A percentile compares a stretch with the other conserved stretches of the same genome.
Conservation (phyloP, 164 flowering plant species). For the Liriodendron chinense region DNA sequence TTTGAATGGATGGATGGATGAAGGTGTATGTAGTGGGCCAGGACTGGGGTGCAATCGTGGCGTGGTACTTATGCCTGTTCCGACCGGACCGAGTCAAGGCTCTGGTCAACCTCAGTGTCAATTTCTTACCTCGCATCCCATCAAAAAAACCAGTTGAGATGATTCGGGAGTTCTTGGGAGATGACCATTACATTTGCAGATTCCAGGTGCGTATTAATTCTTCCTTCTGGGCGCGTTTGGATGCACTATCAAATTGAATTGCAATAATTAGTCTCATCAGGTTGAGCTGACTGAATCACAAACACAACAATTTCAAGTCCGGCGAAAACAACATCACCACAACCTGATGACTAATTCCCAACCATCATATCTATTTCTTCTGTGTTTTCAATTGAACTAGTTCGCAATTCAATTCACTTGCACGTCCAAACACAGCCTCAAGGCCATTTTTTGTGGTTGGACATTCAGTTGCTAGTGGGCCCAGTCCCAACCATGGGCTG, state of each 20-base stretch:
- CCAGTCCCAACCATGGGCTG: too few relatives aligned
- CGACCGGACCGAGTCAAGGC: constrained; percentile 80
- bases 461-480: too few relatives aligned
- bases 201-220: constrained; percentile 55
- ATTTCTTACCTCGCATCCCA: constrained; percentile 46
- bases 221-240: not conserved
- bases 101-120: constrained; percentile 58
- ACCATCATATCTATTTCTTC: not conserved
- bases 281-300: not conserved
- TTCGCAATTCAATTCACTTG: too few relatives aligned
- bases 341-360: not conserved
- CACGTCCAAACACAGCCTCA: too few relatives aligned
- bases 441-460: too few relatives aligned
- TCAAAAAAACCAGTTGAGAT: constrained; percentile 35
- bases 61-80: constrained; percentile 64
- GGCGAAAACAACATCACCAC: not conserved
- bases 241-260: too few relatives aligned
- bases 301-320: not conserved
- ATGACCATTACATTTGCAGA: constrained; percentile 64
- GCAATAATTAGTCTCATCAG: too few relatives aligned
- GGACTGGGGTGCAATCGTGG: constrained; percentile 74
- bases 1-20: not conserved
- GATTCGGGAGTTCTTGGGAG: constrained; percentile 49
- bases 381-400: not conserved
- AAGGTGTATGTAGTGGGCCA: constrained; percentile 77